These are phyloP conservation scores for Anthoceros angustus DNA, from an alignment of 225 moss, liverwort and hornwort species.

Conservation along the genomic window DNA sequence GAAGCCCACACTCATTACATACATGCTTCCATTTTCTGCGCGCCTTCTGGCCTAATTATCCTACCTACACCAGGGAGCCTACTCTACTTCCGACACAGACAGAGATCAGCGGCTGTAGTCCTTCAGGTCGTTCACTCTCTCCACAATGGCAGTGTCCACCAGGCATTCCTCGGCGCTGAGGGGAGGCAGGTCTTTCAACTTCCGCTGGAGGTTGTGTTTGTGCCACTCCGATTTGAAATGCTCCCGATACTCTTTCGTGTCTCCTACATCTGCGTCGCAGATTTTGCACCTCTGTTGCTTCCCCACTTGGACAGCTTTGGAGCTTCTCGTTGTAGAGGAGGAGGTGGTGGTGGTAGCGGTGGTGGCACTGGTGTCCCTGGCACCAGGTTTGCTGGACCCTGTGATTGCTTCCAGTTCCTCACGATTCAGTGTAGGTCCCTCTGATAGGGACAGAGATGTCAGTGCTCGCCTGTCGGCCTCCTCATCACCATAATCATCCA, in stretches of 20 bases:
- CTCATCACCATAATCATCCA: conserved; percentile 72
- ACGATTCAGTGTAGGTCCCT: neutral
- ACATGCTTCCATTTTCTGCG: no score
- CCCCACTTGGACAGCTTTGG: conserved; percentile 14
- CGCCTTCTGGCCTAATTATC: no score
- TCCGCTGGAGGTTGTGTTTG: conserved; percentile 95
- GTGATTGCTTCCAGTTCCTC: conserved; percentile 28
- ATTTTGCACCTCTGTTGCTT: conserved; percentile 92
- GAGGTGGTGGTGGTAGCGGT: conserved; percentile 7
- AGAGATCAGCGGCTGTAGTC: conserved; percentile 77
- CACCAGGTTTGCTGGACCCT: conserved; percentile 21
- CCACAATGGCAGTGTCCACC: conserved; percentile 70
- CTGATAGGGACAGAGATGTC: conserved; percentile 17
- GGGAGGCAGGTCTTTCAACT: conserved; percentile 60
- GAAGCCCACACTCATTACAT: no score
- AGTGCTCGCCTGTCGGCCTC: conserved; percentile 34
- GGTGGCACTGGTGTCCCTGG: conserved; percentile 10
- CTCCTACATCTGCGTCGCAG: conserved; percentile 76
- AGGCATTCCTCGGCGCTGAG: conserved; percentile 76
- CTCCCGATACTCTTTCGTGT: conserved; percentile 89
- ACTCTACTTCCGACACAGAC: neutral
- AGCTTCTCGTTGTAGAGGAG: conserved; percentile 10
- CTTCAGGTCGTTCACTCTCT: conserved; percentile 69
- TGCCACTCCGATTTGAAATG: conserved; percentile 99
- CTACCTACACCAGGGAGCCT: no score